Percentiles rank a stretch among this genome's conserved stretches.
Conservation (phyloP, 208 protist genomes). For the Acanthamoeba triangularis region DNA sequence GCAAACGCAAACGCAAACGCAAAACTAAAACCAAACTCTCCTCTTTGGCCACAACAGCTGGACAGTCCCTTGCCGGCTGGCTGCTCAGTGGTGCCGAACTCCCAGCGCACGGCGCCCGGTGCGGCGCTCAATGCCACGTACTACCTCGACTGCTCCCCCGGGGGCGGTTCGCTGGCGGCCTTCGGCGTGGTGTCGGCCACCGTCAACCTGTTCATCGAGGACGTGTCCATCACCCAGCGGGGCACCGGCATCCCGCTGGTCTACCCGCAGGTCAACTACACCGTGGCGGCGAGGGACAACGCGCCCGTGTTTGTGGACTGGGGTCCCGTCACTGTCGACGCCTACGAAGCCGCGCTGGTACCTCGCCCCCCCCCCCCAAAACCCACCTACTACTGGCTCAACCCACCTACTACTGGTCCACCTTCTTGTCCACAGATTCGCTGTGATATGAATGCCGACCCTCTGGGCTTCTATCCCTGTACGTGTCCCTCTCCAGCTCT, state of each 20-base stretch:
- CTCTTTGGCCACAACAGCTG: neutral
- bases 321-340: conserved; percentile 72
- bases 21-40: no score
- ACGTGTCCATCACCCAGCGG: conserved; percentile 74
- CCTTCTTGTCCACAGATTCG: neutral
- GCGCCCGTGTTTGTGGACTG: conserved; percentile 52
- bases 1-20: no score
- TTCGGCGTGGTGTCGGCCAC: neutral
- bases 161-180: neutral
- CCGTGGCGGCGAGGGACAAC: conserved; percentile 22
- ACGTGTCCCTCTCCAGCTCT: neutral
- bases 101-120: neutral
- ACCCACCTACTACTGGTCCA: neutral
- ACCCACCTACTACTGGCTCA: neutral
- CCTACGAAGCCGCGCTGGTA: conserved; percentile 75
- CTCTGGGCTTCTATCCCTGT: conserved; percentile 72
- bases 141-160: neutral
- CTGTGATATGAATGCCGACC: conserved; percentile 75
- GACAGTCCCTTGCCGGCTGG: neutral
- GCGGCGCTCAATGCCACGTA: neutral
- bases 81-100: conserved; percentile 13
- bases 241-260: conserved; percentile 56
- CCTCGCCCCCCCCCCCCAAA: neutral
- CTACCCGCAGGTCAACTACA: conserved; percentile 79
- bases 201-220: conserved; percentile 73